Percentiles rank a stretch among this genome's conserved stretches.
Evolutionary conservation across 2,329 filamentous ascomycete genomes (phyloP).

Genomic region (Orbilia quercus): DNA sequence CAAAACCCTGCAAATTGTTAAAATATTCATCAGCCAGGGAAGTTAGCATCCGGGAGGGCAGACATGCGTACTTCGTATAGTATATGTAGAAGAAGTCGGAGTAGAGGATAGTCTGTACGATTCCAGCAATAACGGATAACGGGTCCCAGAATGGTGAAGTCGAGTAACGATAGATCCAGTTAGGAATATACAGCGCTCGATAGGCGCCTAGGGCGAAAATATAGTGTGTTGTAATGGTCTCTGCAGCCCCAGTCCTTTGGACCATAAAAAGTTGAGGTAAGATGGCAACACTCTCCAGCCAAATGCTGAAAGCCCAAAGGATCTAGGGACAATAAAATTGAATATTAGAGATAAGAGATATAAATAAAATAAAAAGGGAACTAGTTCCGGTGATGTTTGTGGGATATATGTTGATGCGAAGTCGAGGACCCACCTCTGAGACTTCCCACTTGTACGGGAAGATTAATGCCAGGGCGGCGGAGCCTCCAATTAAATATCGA

Average conservation of each 20-base stretch:
- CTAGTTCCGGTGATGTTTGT: background rate
- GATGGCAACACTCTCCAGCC: constrained; percentile 96
- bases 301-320: constrained; percentile 97
- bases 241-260: constrained; percentile 94
- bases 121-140: constrained; percentile 86
- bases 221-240: constrained; percentile 99
- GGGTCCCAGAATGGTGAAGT: constrained; percentile 82
- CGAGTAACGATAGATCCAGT: constrained; percentile 94
- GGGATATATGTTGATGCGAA: constrained; percentile 39
- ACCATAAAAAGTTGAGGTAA: constrained; percentile 98
- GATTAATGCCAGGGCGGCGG: constrained; percentile 79
- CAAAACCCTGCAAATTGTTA: constrained; percentile 69
- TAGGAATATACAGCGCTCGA: constrained; percentile 94
- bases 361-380: constrained; percentile 17
- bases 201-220: constrained; percentile 92
- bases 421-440: constrained; percentile 68
- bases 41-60: constrained; percentile 16
- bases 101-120: constrained; percentile 94
- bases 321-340: constrained; percentile 70
- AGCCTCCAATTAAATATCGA: constrained; percentile 87
- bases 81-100: constrained; percentile 99
- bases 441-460: constrained; percentile 86
- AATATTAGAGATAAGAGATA: too few relatives aligned
- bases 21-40: constrained; percentile 26
- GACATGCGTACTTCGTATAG: constrained; percentile 81